Evolutionary conservation across 352 stramenopile genomes (phyloP).

Genomic region (Globisporangium okanoganense): DNA sequence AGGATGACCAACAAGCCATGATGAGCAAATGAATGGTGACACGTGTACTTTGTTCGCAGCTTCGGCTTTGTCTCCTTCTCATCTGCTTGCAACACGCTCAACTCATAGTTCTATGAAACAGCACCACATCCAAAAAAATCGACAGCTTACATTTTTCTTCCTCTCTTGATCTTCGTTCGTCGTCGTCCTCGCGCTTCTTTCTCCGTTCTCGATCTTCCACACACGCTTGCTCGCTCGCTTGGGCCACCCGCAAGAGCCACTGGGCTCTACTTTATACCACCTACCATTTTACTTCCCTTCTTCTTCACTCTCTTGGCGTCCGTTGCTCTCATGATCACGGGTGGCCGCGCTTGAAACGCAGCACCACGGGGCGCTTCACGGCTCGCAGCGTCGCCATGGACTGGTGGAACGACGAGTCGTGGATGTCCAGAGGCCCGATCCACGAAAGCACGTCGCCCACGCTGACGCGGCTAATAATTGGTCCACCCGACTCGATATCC

Average conservation of each 20-base stretch:
- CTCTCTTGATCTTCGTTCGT: slow-evolving; percentile 1
- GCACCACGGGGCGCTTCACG: slow-evolving; percentile 75
- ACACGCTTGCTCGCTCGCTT: slow-evolving; percentile 6
- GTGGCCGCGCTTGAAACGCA: slow-evolving; percentile 67
- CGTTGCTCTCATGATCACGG: neutral
- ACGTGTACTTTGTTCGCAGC: neutral
- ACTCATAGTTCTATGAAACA: slow-evolving; percentile 5
- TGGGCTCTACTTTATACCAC: slow-evolving; percentile 14
- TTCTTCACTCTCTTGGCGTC: slow-evolving; percentile 7
- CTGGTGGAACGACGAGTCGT: slow-evolving; percentile 73
- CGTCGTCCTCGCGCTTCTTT: neutral
- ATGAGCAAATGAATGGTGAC: neutral
- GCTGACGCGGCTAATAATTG: slow-evolving; percentile 64
- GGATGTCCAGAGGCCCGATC: slow-evolving; percentile 78
- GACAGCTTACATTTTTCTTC: slow-evolving; percentile 18
- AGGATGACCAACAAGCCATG: neutral
- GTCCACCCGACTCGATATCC: slow-evolving; percentile 68
- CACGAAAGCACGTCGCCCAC: slow-evolving; percentile 75
- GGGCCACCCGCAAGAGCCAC: neutral
- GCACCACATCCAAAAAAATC: slow-evolving; percentile 13
- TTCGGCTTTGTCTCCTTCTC: neutral
- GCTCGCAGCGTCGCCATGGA: slow-evolving; percentile 82
- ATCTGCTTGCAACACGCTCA: neutral
- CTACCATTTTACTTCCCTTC: slow-evolving; percentile 17
- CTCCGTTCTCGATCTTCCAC: slow-evolving; percentile 1